Evolutionary conservation across 768 basidiomycete species (phyloP).

Genomic region (Amanita molliuscula): DNA sequence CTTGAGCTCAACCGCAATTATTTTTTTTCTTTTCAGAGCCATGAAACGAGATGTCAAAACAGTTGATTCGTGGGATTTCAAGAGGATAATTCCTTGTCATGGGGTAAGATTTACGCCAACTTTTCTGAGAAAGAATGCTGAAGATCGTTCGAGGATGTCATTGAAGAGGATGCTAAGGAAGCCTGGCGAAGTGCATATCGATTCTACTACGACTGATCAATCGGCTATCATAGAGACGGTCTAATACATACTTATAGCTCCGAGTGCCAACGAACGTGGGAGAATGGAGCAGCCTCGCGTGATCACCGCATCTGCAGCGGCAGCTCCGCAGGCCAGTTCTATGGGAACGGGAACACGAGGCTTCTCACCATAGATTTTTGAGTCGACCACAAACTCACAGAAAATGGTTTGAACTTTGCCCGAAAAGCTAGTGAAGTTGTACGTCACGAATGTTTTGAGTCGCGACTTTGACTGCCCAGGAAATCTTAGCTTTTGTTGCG

Average conservation of each 20-base stretch:
- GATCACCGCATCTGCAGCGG: neutral
- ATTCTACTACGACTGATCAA: slow-evolving; percentile 10
- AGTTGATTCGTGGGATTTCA: slow-evolving; percentile 66
- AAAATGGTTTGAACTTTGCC: neutral
- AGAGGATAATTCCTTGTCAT: slow-evolving; percentile 68
- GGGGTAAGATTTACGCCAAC: slow-evolving; percentile 19
- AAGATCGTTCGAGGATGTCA: slow-evolving; percentile 33
- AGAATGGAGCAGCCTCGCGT: neutral
- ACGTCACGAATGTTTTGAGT: neutral
- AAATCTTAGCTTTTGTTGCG: neutral
- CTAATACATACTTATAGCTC: neutral
- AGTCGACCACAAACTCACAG: neutral
- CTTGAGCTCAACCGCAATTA: neutral
- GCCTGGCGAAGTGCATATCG: slow-evolving; percentile 40
- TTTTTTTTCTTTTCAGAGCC: slow-evolving; percentile 10
- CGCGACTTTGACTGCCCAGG: neutral
- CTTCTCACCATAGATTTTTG: neutral
- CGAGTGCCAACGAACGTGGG: neutral
- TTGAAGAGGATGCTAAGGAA: slow-evolving; percentile 48
- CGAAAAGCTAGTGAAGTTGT: neutral
- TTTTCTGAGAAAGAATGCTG: neutral
- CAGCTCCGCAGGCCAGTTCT: neutral
- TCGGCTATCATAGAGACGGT: neutral
- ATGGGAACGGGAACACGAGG: slow-evolving; percentile 3
- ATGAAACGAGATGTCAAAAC: slow-evolving; percentile 58